Percentiles rank a stretch among this genome's conserved stretches.
These are phyloP conservation scores for Diaporthe longicolla DNA, from an alignment of 2,329 filamentous ascomycete genomes.

Conservation along the genomic window DNA sequence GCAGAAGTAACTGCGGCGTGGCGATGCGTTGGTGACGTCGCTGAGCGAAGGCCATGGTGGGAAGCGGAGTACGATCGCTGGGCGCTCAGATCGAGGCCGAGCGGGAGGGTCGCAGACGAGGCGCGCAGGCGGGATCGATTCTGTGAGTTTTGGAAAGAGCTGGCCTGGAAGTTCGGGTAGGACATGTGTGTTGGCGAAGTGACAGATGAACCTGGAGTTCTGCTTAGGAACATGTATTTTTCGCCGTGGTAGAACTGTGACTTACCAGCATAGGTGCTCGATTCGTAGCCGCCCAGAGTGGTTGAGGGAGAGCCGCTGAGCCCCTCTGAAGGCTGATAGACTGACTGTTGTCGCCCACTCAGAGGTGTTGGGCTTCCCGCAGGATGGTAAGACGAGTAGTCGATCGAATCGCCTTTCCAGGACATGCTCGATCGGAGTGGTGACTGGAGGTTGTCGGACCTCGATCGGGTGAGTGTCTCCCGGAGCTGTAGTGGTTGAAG, in stretches of 20 bases:
- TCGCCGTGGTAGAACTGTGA: background rate
- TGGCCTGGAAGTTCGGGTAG: constrained; percentile 61
- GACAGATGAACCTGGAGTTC: constrained; percentile 58
- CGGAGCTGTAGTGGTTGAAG: constrained; percentile 72
- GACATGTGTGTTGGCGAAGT: constrained; percentile 65
- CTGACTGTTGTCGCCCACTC: constrained; percentile 61
- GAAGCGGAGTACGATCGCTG: constrained; percentile 56
- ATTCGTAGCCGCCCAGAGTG: constrained; percentile 64
- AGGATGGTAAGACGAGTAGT: constrained; percentile 67
- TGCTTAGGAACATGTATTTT: constrained; percentile 35
- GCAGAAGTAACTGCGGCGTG: constrained; percentile 55
- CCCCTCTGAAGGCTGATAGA: constrained; percentile 64
- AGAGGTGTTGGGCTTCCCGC: constrained; percentile 60
- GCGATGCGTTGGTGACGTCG: constrained; percentile 55
- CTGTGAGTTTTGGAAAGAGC: constrained; percentile 59
- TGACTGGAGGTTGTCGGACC: constrained; percentile 71
- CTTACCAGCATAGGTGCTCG: constrained; percentile 67
- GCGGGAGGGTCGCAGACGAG: constrained; percentile 62
- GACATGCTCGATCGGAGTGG: constrained; percentile 72
- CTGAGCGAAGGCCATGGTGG: constrained; percentile 47
- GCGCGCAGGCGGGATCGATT: constrained; percentile 64
- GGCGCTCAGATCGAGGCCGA: constrained; percentile 61
- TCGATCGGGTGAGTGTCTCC: constrained; percentile 69
- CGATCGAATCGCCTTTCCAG: constrained; percentile 73
- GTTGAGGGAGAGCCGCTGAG: constrained; percentile 56